A percentile compares a stretch with the other conserved stretches of the same genome.
Conservation (phyloP, 768 basidiomycete genomes). For the Suillus spraguei region DNA sequence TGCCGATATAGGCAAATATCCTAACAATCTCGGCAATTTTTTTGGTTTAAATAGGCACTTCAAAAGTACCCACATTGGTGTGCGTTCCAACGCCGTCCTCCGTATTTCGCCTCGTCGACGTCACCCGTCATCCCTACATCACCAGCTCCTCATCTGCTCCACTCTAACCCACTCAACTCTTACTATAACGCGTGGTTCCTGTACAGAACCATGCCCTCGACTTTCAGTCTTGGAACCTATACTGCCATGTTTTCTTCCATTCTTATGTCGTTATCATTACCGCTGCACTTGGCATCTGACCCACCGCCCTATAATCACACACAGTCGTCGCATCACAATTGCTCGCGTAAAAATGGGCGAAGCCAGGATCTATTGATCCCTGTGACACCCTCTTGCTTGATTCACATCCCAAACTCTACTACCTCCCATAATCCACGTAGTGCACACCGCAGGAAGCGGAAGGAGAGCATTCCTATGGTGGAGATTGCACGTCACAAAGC, state of each 20-base stretch:
- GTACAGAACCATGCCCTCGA: neutral
- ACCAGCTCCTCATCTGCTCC: neutral
- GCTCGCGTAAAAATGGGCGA: neutral
- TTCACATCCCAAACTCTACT: constrained; percentile 10
- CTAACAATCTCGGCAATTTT: too few species aligned
- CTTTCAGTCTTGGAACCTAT: neutral
- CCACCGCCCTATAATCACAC: constrained; percentile 12
- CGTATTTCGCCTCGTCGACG: neutral
- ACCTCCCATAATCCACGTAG: neutral
- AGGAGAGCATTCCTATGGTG: constrained; percentile 8
- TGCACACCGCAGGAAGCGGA: neutral
- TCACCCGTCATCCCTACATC: neutral
- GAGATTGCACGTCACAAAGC: neutral
- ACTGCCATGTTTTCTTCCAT: neutral
- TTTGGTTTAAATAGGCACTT: too few species aligned
- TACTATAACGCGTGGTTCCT: neutral
- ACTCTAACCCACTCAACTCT: neutral
- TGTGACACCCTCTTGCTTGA: neutral
- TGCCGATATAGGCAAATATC: neutral
- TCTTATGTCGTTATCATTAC: neutral
- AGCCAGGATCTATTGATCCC: constrained; percentile 10
- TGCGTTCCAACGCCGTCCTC: neutral
- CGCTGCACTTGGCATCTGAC: neutral
- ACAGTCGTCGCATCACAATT: neutral
- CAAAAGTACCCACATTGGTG: neutral